A percentile compares a stretch with the other conserved stretches of the same genome.
These are phyloP conservation scores for Exidia glandulosa DNA, from an alignment of 768 basidiomycete species.

Conservation along the genomic window DNA sequence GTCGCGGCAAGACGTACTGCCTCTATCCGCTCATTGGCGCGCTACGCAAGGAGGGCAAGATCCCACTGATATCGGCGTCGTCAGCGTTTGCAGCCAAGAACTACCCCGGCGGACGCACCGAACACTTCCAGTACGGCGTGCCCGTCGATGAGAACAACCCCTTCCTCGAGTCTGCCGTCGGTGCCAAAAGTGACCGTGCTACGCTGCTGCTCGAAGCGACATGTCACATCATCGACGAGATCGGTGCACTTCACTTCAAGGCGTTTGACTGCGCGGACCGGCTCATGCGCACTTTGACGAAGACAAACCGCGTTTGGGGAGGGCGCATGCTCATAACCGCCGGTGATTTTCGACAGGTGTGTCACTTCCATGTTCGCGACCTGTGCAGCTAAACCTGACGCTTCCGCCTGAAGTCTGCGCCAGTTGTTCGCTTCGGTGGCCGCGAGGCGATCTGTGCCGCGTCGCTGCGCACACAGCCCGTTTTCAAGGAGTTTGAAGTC, in stretches of 20 bases:
- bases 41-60: slow-evolving; percentile 15
- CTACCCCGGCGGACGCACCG: slow-evolving; percentile 26
- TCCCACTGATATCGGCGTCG: slow-evolving; percentile 26
- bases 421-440: neutral
- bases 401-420: neutral
- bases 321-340: neutral
- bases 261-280: neutral
- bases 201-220: neutral
- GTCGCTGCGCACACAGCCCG: neutral
- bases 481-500: neutral
- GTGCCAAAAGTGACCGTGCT: no score
- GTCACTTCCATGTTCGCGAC: no score
- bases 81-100: slow-evolving; percentile 30
- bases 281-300: neutral
- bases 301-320: neutral
- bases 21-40: slow-evolving; percentile 23
- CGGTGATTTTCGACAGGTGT: neutral
- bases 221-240: neutral
- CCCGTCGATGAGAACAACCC: neutral
- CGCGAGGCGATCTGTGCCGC: neutral
- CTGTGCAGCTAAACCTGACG: neutral
- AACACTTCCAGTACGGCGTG: slow-evolving; percentile 20
- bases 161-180: neutral
- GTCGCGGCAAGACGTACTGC: slow-evolving; percentile 30
- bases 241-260: neutral